Conservation (phyloP, 331 rosid species). For the Spiraea crenata region DNA sequence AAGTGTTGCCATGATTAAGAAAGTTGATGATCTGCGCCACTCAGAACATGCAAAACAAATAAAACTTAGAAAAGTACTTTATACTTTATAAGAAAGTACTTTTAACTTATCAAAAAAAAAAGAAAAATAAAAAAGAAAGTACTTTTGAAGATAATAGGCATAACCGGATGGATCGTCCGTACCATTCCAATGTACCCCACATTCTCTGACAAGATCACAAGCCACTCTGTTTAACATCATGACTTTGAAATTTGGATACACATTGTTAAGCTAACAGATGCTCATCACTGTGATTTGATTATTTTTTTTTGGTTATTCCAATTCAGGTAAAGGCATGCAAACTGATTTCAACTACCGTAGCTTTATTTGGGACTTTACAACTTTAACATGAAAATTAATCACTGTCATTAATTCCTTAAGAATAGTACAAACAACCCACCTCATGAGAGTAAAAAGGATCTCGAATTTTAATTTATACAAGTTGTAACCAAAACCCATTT, state of each 20-base stretch:
- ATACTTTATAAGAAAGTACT: too few relatives aligned
- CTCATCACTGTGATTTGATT: constrained; percentile 21
- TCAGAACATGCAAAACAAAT: too few relatives aligned
- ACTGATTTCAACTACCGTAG: constrained; percentile 11
- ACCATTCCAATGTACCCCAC: constrained; percentile 48
- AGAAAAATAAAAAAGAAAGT: too few relatives aligned
- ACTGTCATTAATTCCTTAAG: constrained; percentile 17
- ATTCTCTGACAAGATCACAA: constrained; percentile 50
- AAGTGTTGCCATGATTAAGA: too few relatives aligned
- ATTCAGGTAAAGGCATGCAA: not conserved
- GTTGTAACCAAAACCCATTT: constrained; percentile 31
- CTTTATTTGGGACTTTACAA: too few relatives aligned
- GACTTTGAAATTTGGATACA: constrained; percentile 14
- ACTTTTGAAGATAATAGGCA: too few relatives aligned
- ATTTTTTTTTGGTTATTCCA: not conserved
- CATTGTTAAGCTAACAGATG: not conserved
- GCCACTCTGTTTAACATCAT: not conserved
- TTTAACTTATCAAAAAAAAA: too few relatives aligned
- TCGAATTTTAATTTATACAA: constrained; percentile 39
- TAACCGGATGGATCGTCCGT: constrained; percentile 29
- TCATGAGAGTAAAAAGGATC: constrained; percentile 45
- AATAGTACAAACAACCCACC: constrained; percentile 27
- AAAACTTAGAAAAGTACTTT: too few relatives aligned
- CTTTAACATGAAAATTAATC: not conserved
- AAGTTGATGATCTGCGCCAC: too few relatives aligned